These are phyloP conservation scores for Blastocladiella emersonii DNA, from an alignment of 371 early-diverging fungal genomes.

Conservation along the genomic window DNA sequence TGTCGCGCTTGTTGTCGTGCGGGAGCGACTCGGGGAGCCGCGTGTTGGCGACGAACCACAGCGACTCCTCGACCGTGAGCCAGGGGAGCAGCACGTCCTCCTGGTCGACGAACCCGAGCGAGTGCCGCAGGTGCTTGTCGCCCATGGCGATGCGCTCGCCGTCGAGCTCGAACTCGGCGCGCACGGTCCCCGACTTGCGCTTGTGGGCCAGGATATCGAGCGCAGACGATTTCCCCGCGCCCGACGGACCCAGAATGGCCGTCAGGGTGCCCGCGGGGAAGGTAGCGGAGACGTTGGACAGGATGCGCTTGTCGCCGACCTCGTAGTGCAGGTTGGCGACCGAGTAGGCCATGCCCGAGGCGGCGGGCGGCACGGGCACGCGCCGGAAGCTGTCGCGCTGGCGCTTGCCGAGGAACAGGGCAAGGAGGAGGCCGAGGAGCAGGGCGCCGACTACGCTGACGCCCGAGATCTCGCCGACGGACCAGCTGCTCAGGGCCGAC, in stretches of 20 bases:
- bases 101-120: slow-evolving; percentile 35
- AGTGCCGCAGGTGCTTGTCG: slow-evolving; percentile 12
- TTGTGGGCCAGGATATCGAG: slow-evolving; percentile 41
- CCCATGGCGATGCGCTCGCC: not conserved
- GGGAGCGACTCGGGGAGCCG: slow-evolving; percentile 12
- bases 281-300: slow-evolving; percentile 17
- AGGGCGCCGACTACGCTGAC: not conserved
- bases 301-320: slow-evolving; percentile 5
- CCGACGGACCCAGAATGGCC: slow-evolving; percentile 52
- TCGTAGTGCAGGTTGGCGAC: not conserved
- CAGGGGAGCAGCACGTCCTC: slow-evolving; percentile 28
- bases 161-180: not conserved
- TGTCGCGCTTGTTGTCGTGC: slow-evolving; percentile 11
- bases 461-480: not conserved
- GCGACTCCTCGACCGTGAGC: slow-evolving; percentile 29
- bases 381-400: not conserved
- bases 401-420: not conserved
- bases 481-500: not conserved
- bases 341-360: not conserved
- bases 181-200: not conserved
- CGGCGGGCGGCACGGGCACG: not conserved
- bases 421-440: not conserved
- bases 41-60: slow-evolving; percentile 26
- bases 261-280: slow-evolving; percentile 27
- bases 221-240: slow-evolving; percentile 52